Base-by-base conservation (phyloP, 2,329 filamentous ascomycete genomes). In the Trichoderma sp. region DNA sequence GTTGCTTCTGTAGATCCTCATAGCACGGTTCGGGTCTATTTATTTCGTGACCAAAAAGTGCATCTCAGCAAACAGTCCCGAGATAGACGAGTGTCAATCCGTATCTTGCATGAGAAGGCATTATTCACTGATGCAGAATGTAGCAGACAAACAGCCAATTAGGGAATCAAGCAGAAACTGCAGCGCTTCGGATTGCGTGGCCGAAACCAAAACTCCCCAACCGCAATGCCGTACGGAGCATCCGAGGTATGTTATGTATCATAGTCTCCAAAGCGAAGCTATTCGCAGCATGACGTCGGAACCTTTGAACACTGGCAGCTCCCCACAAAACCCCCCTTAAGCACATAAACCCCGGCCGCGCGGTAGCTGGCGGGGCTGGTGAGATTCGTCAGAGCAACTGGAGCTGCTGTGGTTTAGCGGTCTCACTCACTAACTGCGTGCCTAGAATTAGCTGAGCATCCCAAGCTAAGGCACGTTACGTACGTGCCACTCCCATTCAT, bases 231-330 rank as follows among this genome's bases (percentile, higher is more conserved):
- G 11, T 24, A 21, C n/a, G n/a, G n/a, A n/a, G n/a, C n/a, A n/a
- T n/a, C n/a, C n/a, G n/a, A n/a, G n/a, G n/a, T n/a, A n/a, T n/a
- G n/a, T n/a, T n/a, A n/a, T n/a, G n/a, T n/a, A n/a, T n/a, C n/a
- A n/a, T n/a, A n/a, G n/a, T n/a, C n/a, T n/a, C n/a, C n/a, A n/a
- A n/a, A n/a, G 66, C 21, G 66, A 69, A 69, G 67, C 67, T 70
- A 70, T 70, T 69, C 64, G 64, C 64, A 58, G 53, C 34, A 70
- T 70, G 57, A 70, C 67, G 67, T 70, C 67, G 57, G 57, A 36
- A 14, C 21, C 39, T 43, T 43, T n/a, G 39, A 70, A 6, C 21
- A 6, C 21, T 18, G 30, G 67, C 30, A 70, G 67, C 67, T 70
- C 57, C 57, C 67, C 67, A 70, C 57, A 51, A 30, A 7, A 26